These are phyloP conservation scores for Jaltomata sinuosa DNA, from an alignment of 257 asterid genomes.

Conservation along the genomic window DNA sequence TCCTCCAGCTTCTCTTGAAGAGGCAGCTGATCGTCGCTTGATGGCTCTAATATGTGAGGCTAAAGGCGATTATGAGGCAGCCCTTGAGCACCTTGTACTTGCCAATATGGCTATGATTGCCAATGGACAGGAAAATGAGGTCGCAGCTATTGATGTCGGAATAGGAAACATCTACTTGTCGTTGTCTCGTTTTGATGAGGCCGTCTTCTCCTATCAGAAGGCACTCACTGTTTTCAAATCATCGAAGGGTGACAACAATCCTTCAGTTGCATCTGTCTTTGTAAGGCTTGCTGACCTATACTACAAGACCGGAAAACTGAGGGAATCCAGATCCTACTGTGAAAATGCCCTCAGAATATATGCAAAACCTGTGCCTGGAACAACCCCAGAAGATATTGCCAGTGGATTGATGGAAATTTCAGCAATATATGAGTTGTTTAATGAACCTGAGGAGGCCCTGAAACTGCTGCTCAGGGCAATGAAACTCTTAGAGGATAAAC, in stretches of 20 bases:
- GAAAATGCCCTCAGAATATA: slow-evolving; percentile 90
- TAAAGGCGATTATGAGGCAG: slow-evolving; percentile 83
- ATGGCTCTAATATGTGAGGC: slow-evolving; percentile 98
- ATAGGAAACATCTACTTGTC: slow-evolving; percentile 87
- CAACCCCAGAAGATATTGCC: slow-evolving; percentile 83
- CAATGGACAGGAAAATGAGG: slow-evolving; percentile 88
- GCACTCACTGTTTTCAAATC: slow-evolving; percentile 98
- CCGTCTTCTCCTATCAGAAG: slow-evolving; percentile 95
- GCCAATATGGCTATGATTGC: slow-evolving; percentile 99
- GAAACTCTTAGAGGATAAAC: slow-evolving; percentile 87
- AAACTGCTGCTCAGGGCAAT: slow-evolving; percentile 77
- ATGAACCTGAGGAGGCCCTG: slow-evolving; percentile 93
- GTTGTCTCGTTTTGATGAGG: slow-evolving; percentile 88
- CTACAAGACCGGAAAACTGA: slow-evolving; percentile 81
- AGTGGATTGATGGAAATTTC: slow-evolving; percentile 90
- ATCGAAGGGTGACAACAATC: slow-evolving; percentile 89
- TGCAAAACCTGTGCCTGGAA: slow-evolving; percentile 83
- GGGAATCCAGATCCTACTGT: slow-evolving; percentile 91
- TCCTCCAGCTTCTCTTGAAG: slow-evolving; percentile 98
- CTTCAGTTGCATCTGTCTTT: slow-evolving; percentile 90
- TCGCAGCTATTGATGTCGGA: slow-evolving; percentile 89
- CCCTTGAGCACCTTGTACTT: slow-evolving; percentile 94
- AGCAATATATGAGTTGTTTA: slow-evolving; percentile 81
- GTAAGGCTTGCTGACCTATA: slow-evolving; percentile 85
- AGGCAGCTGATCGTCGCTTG: slow-evolving; percentile 94